A percentile compares a stretch with the other conserved stretches of the same genome.
Conservation (phyloP, 257 asterid genomes). For the Mentha longifolia region DNA sequence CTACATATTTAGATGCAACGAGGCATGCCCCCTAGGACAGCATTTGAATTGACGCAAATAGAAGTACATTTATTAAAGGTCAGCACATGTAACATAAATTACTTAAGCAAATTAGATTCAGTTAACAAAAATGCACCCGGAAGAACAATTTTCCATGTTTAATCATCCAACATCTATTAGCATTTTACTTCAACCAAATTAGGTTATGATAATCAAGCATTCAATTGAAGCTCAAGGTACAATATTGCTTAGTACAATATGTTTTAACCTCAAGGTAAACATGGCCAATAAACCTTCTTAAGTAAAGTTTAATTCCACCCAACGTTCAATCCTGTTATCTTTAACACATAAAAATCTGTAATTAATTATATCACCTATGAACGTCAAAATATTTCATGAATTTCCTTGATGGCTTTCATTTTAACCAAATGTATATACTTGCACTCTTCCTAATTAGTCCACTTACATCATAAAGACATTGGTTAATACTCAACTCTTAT, state of each 20-base stretch:
- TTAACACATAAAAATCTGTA: conserved; percentile 14
- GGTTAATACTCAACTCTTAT: background rate
- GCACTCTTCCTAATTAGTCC: background rate
- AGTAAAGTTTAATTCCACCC: conserved; percentile 16
- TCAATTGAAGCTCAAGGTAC: background rate
- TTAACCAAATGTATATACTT: background rate
- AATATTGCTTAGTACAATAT: conserved; percentile 3
- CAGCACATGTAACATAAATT: conserved; percentile 16
- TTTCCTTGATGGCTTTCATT: conserved; percentile 1
- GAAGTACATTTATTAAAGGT: background rate
- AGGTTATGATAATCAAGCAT: background rate
- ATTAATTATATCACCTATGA: background rate
- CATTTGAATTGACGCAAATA: conserved; percentile 24
- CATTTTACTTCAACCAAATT: conserved; percentile 12
- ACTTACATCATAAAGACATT: background rate
- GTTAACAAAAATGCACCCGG: background rate
- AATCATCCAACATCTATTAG: conserved; percentile 11
- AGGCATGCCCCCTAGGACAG: conserved; percentile 1
- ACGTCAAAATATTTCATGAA: background rate
- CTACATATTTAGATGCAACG: conserved; percentile 10
- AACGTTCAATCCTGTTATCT: conserved; percentile 15
- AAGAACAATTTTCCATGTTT: conserved; percentile 24
- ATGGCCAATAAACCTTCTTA: conserved; percentile 11
- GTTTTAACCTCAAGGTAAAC: conserved; percentile 17
- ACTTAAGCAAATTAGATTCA: conserved; percentile 25